Evolutionary conservation across 1,284 basidiomycete species (phyloP), one percentile per base, ranked within the genome.

Genomic region (Malassezia equina): DNA sequence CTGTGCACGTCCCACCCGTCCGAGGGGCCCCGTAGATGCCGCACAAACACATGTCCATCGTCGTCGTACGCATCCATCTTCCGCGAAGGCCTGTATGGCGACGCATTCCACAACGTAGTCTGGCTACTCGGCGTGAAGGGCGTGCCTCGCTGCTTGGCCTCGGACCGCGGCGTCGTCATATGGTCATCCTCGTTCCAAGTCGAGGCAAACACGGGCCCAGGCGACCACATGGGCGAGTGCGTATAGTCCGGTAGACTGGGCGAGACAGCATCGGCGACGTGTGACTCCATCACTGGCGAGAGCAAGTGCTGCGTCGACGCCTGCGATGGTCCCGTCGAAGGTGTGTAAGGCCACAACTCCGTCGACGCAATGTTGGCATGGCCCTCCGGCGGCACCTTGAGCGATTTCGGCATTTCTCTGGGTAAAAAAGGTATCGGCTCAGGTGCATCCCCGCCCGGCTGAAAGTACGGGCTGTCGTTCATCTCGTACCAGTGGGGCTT

Each of bases 101-200:
- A 19, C 11, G 36, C 36, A 39, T n/a, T 8, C 17, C n/a, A 39
- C 9, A 19, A 39, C 12, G 15, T n/a, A 12, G 4, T 6, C 2
- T 11, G 47, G n/a, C 39, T 46, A 12, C 45, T 52, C n/a, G 47
- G 44, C 15, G 58, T 51, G 34, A 24, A 28, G 25, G 40, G 42
- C 19, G 15, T 21, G 2, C n/a, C 17, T 3, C 3, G 15, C 19
- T n/a, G 15, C 36, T 39, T 39, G 36, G 36, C 36, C 11, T 39
- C 36, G 17, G 15, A 39, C 36, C 15, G 44, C 3, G 28, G 44
- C 29, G 44, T 29, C n/a, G 3, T 15, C 27, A 32, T 29, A 13
- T 32, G 34, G 33, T 47, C 41, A 13, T 49, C 27, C 28, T 54
- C 52, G 33, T 47, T 33, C 52, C 52, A 54, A 28, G 52, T 54